A percentile compares a stretch with the other conserved stretches of the same genome.
These are phyloP conservation scores for Epicoccum sorghinum DNA, from an alignment of 2,329 filamentous ascomycete genomes.

Conservation along the genomic window DNA sequence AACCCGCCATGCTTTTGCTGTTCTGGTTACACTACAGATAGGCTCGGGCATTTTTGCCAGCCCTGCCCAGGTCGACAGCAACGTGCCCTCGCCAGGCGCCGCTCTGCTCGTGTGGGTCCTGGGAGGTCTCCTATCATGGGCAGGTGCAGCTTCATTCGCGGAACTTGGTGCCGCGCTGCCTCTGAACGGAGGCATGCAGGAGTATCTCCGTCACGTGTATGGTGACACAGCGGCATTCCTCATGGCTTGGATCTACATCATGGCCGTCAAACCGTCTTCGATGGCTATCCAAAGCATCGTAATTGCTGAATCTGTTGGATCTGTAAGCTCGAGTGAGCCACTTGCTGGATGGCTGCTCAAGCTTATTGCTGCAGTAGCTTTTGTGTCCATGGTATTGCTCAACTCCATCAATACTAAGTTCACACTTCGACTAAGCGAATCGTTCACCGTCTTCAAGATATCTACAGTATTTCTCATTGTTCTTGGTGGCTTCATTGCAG, in stretches of 20 bases:
- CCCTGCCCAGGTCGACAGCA: conserved; percentile 66
- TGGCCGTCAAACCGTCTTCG: conserved; percentile 68
- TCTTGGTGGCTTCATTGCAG: conserved; percentile 36
- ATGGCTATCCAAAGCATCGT: conserved; percentile 69
- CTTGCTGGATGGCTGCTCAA: conserved; percentile 35
- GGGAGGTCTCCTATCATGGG: conserved; percentile 68
- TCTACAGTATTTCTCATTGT: conserved; percentile 41
- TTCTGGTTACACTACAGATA: conserved; percentile 68
- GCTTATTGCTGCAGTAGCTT: conserved; percentile 46
- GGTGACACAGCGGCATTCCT: conserved; percentile 68
- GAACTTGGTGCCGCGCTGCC: conserved; percentile 69
- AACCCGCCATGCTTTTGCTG: conserved; percentile 57
- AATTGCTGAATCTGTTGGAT: conserved; percentile 58
- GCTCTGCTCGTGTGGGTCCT: conserved; percentile 66
- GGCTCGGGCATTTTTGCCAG: conserved; percentile 70
- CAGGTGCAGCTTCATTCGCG: conserved; percentile 66
- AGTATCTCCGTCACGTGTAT: conserved; percentile 66
- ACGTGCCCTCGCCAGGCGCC: conserved; percentile 66
- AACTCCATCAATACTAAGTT: conserved; percentile 53
- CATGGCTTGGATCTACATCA: conserved; percentile 69
- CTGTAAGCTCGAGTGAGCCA: conserved; percentile 51
- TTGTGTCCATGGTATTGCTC: conserved; percentile 49
- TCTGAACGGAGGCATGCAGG: conserved; percentile 68
- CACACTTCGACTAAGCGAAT: conserved; percentile 49
- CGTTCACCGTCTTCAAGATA: conserved; percentile 51